These are phyloP conservation scores for Massospora cicadina DNA, from an alignment of 371 early-diverging fungal species.

Conservation along the genomic window DNA sequence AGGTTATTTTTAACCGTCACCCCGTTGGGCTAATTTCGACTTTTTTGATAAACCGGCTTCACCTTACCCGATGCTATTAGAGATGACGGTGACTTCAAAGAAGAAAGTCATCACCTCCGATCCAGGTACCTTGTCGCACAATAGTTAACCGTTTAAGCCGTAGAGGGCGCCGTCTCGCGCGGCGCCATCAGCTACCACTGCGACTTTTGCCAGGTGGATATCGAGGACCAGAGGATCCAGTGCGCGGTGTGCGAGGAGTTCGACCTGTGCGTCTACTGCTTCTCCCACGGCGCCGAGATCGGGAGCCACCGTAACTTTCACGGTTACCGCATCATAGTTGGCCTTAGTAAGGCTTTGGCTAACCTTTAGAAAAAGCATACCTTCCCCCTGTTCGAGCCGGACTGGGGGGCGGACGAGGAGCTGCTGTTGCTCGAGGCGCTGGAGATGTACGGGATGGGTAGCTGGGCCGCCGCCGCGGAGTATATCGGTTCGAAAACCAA, in stretches of 20 bases:
- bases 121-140: neutral
- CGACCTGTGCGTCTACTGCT: conserved; percentile 93
- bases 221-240: conserved; percentile 71
- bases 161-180: neutral
- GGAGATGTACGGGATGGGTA: conserved; percentile 87
- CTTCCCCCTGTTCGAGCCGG: conserved; percentile 65
- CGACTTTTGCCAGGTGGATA: conserved; percentile 77
- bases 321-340: conserved; percentile 64
- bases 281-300: conserved; percentile 67
- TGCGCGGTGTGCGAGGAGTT: conserved; percentile 87
- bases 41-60: too few relatives aligned
- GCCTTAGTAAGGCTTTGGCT: conserved; percentile 5
- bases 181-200: conserved; percentile 51
- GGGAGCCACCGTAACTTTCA: conserved; percentile 73
- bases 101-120: neutral
- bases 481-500: conserved; percentile 81
- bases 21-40: too few relatives aligned
- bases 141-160: neutral
- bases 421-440: conserved; percentile 82
- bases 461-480: conserved; percentile 90
- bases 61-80: too few relatives aligned
- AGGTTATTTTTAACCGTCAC: too few relatives aligned
- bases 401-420: conserved; percentile 98
- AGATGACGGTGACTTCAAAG: neutral
- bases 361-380: conserved; percentile 50